A percentile compares a stretch with the other conserved stretches of the same genome.
Evolutionary conservation across 2,329 filamentous ascomycete genomes (phyloP).

Genomic region (Penicillium sp.): DNA sequence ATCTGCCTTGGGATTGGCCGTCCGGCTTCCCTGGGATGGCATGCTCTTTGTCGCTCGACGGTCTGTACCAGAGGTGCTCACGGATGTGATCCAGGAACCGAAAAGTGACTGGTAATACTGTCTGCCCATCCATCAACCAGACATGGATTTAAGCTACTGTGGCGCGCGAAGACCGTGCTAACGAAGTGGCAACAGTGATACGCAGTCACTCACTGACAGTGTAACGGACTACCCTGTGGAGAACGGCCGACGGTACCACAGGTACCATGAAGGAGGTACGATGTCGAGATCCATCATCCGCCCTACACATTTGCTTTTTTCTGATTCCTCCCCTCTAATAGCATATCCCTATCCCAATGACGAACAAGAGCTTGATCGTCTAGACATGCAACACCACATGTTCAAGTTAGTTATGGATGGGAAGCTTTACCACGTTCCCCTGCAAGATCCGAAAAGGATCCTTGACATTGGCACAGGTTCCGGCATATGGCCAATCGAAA

Average conservation of each 20-base stretch:
- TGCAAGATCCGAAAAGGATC: constrained; percentile 48
- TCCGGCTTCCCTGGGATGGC: too few relatives aligned
- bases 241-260: constrained; percentile 46
- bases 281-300: constrained; percentile 3
- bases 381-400: constrained; percentile 57
- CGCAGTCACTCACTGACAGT: constrained; percentile 43
- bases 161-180: background rate
- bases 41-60: background rate
- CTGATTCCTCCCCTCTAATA: constrained; percentile 21
- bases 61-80: constrained; percentile 16
- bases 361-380: constrained; percentile 53
- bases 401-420: constrained; percentile 49
- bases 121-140: constrained; percentile 1
- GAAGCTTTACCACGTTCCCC: constrained; percentile 48
- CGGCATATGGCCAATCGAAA: constrained; percentile 66
- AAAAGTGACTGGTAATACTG: constrained; percentile 27
- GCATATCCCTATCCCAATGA: constrained; percentile 53
- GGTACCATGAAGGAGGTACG: constrained; percentile 46
- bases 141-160: background rate
- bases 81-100: constrained; percentile 22
- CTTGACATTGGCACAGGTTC: constrained; percentile 61
- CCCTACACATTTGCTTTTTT: background rate
- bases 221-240: constrained; percentile 45
- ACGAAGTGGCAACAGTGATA: constrained; percentile 32
- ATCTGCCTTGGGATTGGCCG: too few relatives aligned